These are phyloP conservation scores for Schizothecium vesticola DNA, from an alignment of 495 filamentous ascomycete genomes.

Conservation along the genomic window DNA sequence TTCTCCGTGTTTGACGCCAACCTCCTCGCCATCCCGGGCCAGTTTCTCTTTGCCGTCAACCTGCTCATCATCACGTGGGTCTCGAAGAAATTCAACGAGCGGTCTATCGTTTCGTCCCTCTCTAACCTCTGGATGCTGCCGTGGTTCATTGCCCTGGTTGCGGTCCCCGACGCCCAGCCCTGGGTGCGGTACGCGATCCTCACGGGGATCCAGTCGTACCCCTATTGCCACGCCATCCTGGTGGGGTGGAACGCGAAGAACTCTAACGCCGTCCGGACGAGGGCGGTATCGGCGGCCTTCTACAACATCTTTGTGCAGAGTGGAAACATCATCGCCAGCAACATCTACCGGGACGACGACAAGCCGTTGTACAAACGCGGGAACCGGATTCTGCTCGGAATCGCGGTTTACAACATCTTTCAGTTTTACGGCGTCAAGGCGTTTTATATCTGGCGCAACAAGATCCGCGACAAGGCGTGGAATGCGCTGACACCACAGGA, in stretches of 20 bases:
- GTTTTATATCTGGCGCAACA: slow-evolving; percentile 40
- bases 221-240: slow-evolving; percentile 58
- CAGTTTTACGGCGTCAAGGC: slow-evolving; percentile 32
- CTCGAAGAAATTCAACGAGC: slow-evolving; percentile 49
- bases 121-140: slow-evolving; percentile 53
- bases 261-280: slow-evolving; percentile 55
- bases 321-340: slow-evolving; percentile 46
- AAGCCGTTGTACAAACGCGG: slow-evolving; percentile 48
- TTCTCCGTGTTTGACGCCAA: slow-evolving; percentile 52
- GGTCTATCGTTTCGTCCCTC: slow-evolving; percentile 47
- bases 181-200: slow-evolving; percentile 53
- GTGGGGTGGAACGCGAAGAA: slow-evolving; percentile 58
- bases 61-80: slow-evolving; percentile 48
- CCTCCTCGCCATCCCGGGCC: slow-evolving; percentile 47
- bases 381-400: slow-evolving; percentile 44
- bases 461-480: slow-evolving; percentile 30
- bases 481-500: slow-evolving; percentile 35
- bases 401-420: slow-evolving; percentile 38
- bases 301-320: slow-evolving; percentile 47
- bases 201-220: slow-evolving; percentile 51
- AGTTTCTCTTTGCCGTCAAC: slow-evolving; percentile 42
- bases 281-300: slow-evolving; percentile 51
- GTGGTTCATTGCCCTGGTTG: slow-evolving; percentile 48
- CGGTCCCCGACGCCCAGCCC: slow-evolving; percentile 31
- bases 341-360: slow-evolving; percentile 54